Base-by-base conservation (phyloP, 805 yeast species). In the Saccharomycopsis selenospora region DNA sequence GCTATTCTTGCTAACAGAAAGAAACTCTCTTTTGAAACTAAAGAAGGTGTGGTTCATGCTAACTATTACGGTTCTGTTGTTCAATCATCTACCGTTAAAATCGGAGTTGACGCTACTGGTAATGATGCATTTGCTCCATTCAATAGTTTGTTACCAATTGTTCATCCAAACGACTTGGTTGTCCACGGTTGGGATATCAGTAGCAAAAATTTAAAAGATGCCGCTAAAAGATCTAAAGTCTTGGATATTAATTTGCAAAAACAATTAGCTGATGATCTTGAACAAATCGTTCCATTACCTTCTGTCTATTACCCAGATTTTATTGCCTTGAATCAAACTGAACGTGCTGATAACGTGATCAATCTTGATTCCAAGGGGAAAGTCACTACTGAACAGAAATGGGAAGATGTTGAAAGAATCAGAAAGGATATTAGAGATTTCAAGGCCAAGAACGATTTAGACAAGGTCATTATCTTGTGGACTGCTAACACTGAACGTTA, bases 401-500 rank as follows among this genome's bases (percentile, higher is more conserved):
- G 96, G 96, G 75, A 70, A 20, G 96, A 90, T 63, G 95, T 90
- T 54, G 89, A 85, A 72, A 79, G 71, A 55, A 81, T 90, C 66
- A 85, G 97, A 69, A 70, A 73, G 48, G 96, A 90, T 66, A 90
- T 90, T 59, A 71, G 75, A 57, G 78, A 79, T 51, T 90, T 90
- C 74, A 90, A 89, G 69, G 61, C 63, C 36, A 66, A 71, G 53
- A 86, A 91, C 63, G 65, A 68, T 33, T 79, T 90, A 60, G 97
- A 90, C 66, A 85, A 83, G 64, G 95, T 91, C 48, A 79, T 90
- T 62, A 85, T 91, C 42, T 73, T 90, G 61, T 90, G 98, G 98
- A 89, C 96, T 41, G 98, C 98, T 49, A 91, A 90, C 71, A 90
- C 98, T 48, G 98, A 90, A 71, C 81, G 97, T 64, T 89, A 84